Base-by-base conservation (phyloP, 2,329 filamentous ascomycete genomes). In the Shiraia sp. region DNA sequence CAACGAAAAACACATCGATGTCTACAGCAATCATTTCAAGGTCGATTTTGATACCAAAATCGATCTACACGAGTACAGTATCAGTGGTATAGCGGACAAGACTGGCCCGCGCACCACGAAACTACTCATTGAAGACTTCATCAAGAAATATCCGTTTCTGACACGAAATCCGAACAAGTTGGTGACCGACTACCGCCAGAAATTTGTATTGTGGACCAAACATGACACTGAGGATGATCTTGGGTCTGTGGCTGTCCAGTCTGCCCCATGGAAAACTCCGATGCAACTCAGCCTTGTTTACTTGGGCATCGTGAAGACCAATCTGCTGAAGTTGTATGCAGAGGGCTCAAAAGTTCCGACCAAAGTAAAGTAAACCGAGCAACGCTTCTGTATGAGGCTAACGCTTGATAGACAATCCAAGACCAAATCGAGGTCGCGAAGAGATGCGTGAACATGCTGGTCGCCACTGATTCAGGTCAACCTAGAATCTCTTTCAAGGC, bases 11-110 rank as follows among this genome's bases (percentile, higher is more conserved):
- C 36, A 23, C 10, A 40, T 29, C 6, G 28, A 19, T 7, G 42
- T 46, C 9, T 39, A 27, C 16, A 46, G 37, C 24, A 47, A 47
- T 13, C 34, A 47, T 15, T 47, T 47, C 14, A 32, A 35, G 2
- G 22, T 47, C 31, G 39, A 38, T 10, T 15, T 47, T 8, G 32
- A 42, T 32, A 25, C 35, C 7, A 19, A 31, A 10, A 27, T 36
- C 9, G 38, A 29, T 4, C 22, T 47, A 3, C 39, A 39, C 28
- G 32, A 42, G 28, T 47, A 47, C 32, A 29, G 25, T 1, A 32
- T 47, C 10, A 15, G 14, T 9, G 38, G 43, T 3, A 14, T 47
- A 10, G 38, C 43, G 13, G 23, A 25, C 12, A 35, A 29, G 3
- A 16, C 29, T 2, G 32, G 37, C 3, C 39, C 30, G 16, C 28